Evolutionary conservation across 75 land plant genomes (phyloP).

Genomic region (Pinus albicaulis): DNA sequence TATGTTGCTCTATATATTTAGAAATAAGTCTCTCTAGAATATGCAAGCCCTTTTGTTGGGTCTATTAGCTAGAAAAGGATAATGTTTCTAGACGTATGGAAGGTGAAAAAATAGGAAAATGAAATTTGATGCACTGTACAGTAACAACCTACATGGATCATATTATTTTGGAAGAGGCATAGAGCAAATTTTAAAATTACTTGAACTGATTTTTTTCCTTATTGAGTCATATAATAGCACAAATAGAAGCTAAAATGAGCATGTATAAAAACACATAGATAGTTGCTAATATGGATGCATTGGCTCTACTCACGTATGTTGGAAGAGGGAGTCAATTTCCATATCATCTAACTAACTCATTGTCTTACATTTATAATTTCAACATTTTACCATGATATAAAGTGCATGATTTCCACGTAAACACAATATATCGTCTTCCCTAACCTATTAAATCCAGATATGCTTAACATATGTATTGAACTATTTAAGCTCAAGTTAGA

Average conservation of each 20-base stretch:
- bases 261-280: neutral
- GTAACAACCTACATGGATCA: neutral
- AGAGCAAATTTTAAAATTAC: neutral
- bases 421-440: no score
- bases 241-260: neutral
- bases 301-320: neutral
- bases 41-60: neutral
- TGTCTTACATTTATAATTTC: neutral
- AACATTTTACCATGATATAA: neutral
- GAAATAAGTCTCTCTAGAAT: neutral
- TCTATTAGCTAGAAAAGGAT: neutral
- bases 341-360: neutral
- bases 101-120: neutral
- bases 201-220: neutral
- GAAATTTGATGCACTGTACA: neutral
- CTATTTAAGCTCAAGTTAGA: neutral
- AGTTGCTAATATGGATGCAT: neutral
- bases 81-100: neutral
- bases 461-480: conserved; percentile 3
- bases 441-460: no score
- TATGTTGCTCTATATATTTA: neutral
- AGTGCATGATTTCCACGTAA: neutral
- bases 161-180: neutral
- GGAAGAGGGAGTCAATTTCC: neutral
- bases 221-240: neutral